Evolutionary conservation across 495 filamentous ascomycete genomes (phyloP), one percentile per base, ranked within the genome.

Genomic region (Penicillium lagena): DNA sequence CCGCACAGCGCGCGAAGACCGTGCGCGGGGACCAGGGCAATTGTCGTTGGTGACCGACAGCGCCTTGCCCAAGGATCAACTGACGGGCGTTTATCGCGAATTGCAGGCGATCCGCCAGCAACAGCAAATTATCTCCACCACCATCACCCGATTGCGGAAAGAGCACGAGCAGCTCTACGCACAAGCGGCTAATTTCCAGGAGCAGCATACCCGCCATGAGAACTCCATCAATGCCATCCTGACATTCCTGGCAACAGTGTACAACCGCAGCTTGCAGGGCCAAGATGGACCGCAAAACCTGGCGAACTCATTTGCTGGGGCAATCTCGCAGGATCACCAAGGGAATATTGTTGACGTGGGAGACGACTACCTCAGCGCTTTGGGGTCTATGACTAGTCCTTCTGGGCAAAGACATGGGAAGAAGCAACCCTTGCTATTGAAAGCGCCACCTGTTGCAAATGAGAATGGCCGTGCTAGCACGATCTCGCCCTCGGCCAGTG

Each of bases 191-290:
- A 84, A 86, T 43, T 96, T 96, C 63, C 90, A 95, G 60, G 84
- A 81, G 29, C 79, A 93, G 58, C 93, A 98, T 56, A 89, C 90
- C 40, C 84, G 94, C 29, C 93, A 98, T 56, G 94, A 98, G 61
- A 95, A 89, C 55, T 96, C 90, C 9, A 98, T 98, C 59, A 97
- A 96, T 54, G 93, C 94, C 17, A 97, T 98, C 51, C 73, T 98
- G 12, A 95, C 89, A 29, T 98, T 97, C 62, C 77, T 98, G 3
- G 94, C 93, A 12, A 96, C 93, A 8, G 89, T 98, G 8, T 98
- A 96, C 71, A 87, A 93, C 53, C 86, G 83, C 45, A 86, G 80
- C 48, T 62, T 87, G 27, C 79, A 83, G 40, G 79, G 78, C 7
- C 71, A 79, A 42, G 81, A 80, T 36, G 70, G 68, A 17, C 63